These are phyloP conservation scores for Rhizopus sp. DNA, from an alignment of 371 early-diverging fungal genomes.

Conservation along the genomic window DNA sequence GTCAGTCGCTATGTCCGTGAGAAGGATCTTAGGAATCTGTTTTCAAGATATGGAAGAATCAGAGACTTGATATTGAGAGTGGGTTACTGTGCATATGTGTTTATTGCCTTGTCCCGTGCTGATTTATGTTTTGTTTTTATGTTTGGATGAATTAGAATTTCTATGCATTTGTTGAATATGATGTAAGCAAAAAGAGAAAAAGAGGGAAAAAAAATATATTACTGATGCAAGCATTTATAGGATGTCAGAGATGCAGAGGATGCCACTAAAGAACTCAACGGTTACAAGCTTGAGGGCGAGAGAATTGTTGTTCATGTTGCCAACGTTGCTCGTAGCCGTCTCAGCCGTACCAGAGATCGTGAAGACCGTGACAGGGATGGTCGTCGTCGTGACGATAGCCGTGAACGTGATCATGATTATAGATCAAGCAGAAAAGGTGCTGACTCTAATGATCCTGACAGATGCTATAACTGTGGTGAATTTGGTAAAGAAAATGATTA, in stretches of 20 bases:
- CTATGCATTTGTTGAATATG: conserved; percentile 59
- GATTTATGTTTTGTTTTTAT: conserved; percentile 29
- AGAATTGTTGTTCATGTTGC: conserved; percentile 35
- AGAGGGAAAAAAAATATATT: background rate
- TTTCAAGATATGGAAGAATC: conserved; percentile 33
- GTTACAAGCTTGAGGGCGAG: conserved; percentile 50
- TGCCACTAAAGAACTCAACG: conserved; percentile 70
- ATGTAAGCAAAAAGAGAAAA: conserved; percentile 33
- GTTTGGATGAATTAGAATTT: conserved; percentile 14
- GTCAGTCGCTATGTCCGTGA: conserved; percentile 42
- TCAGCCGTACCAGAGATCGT: conserved; percentile 13
- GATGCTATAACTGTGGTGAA: conserved; percentile 51
- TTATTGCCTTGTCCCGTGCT: background rate
- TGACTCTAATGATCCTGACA: conserved; percentile 19
- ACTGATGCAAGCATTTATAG: conserved; percentile 8
- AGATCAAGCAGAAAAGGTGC: conserved; percentile 18
- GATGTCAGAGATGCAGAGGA: conserved; percentile 69
- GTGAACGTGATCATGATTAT: conserved; percentile 16
- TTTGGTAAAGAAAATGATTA: conserved; percentile 21
- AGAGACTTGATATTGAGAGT: conserved; percentile 34
- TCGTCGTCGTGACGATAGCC: conserved; percentile 13
- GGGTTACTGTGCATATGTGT: conserved; percentile 3
- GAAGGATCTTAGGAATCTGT: conserved; percentile 40
- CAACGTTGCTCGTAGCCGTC: conserved; percentile 33
- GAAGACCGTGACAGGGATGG: conserved; percentile 5